phyloP scores from a whole-genome alignment of 768 basidiomycete genomes.

The Pulveroboletus sp. region DNA sequence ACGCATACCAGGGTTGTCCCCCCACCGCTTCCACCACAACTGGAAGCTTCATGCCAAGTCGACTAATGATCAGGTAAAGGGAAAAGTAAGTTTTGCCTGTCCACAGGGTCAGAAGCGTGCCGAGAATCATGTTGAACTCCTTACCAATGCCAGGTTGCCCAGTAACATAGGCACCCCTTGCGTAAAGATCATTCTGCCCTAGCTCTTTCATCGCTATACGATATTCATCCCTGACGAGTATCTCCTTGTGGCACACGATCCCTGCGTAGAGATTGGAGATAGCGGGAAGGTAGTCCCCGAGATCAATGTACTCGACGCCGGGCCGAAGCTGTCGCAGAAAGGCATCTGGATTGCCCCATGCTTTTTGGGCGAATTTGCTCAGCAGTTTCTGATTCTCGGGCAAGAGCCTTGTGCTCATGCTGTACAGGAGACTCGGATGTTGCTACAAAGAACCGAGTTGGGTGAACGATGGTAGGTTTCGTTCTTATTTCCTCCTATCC shows the following conservation, averaged over 20 bases:
- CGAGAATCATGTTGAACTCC: background rate
- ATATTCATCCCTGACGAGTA: too few relatives aligned
- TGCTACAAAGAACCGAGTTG: too few relatives aligned
- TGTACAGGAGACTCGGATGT: too few relatives aligned
- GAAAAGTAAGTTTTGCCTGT: conserved; percentile 1
- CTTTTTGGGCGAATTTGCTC: too few relatives aligned
- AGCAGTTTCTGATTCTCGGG: too few relatives aligned
- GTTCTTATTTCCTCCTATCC: too few relatives aligned
- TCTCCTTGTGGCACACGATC: too few relatives aligned
- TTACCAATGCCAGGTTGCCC: conserved; percentile 8
- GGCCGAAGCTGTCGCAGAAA: too few relatives aligned
- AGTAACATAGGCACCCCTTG: background rate
- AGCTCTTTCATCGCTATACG: background rate
- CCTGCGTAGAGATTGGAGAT: background rate
- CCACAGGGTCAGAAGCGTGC: too few relatives aligned
- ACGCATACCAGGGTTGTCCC: background rate
- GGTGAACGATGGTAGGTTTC: too few relatives aligned
- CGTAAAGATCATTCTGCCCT: background rate
- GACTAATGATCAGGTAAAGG: background rate
- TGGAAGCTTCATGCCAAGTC: background rate
- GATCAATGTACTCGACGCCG: background rate
- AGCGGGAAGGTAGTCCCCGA: background rate
- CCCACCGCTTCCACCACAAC: background rate
- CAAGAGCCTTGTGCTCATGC: too few relatives aligned
- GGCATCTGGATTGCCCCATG: too few relatives aligned